Percentiles rank a stretch among this genome's conserved stretches.
These are phyloP conservation scores for Coemansia sp. DNA, from an alignment of 192 early-diverging fungal species.

Conservation along the genomic window DNA sequence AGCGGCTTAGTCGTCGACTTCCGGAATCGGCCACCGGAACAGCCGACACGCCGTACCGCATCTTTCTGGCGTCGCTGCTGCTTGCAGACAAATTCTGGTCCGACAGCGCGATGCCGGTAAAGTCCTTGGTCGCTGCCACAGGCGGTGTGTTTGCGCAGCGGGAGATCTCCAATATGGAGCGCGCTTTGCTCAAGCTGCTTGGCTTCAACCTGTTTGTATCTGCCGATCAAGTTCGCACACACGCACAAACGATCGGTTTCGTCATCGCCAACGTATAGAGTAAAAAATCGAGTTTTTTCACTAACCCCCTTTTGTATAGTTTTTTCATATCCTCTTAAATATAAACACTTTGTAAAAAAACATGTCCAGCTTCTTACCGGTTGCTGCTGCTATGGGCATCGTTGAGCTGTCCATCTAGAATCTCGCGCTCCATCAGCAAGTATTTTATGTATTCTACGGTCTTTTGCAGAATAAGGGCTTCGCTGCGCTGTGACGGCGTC, in stretches of 20 bases:
- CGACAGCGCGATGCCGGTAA: constrained; percentile 51
- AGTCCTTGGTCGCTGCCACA: constrained; percentile 31
- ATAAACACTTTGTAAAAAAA: too few species aligned
- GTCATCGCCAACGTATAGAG: constrained; percentile 4
- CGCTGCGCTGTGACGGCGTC: constrained; percentile 77
- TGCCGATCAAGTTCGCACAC: constrained; percentile 33
- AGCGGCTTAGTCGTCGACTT: constrained; percentile 63
- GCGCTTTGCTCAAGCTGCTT: constrained; percentile 46
- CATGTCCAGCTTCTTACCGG: neutral
- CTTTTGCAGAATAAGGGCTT: constrained; percentile 84
- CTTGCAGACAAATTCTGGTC: constrained; percentile 68
- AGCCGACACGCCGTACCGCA: constrained; percentile 69
- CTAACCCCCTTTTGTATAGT: neutral
- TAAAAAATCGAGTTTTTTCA: neutral
- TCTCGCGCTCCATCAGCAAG: constrained; percentile 58
- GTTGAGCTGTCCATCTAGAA: constrained; percentile 48
- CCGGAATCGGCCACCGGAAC: constrained; percentile 64
- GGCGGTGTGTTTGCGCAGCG: constrained; percentile 34
- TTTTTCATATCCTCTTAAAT: too few species aligned
- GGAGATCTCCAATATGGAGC: constrained; percentile 51
- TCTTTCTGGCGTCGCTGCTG: constrained; percentile 69
- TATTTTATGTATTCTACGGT: constrained; percentile 78
- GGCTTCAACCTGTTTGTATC: constrained; percentile 49
- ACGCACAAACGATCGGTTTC: constrained; percentile 37
- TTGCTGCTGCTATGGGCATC: constrained; percentile 5